Conservation (phyloP, 192 early-diverging fungal genomes). For the Allomyces macrogynus region DNA sequence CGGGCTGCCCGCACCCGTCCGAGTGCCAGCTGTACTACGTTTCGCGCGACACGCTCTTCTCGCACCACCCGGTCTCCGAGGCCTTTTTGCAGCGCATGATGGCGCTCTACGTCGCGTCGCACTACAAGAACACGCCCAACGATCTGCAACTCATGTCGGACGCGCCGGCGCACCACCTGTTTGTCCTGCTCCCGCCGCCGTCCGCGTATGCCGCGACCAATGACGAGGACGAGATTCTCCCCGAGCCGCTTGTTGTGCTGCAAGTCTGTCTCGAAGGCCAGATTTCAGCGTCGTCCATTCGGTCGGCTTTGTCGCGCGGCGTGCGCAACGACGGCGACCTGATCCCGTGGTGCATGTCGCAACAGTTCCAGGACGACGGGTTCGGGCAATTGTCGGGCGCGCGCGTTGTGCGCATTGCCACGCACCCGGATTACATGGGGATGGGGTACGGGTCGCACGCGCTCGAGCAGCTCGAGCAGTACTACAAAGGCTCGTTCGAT, state of each 20-base stretch:
- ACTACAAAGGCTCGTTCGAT: constrained; percentile 65
- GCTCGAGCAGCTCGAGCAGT: constrained; percentile 61
- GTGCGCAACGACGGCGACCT: constrained; percentile 76
- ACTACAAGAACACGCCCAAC: constrained; percentile 99
- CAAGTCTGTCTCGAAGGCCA: constrained; percentile 85
- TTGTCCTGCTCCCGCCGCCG: constrained; percentile 77
- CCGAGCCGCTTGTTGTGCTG: constrained; percentile 79
- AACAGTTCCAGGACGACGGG: constrained; percentile 90
- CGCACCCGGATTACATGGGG: constrained; percentile 84
- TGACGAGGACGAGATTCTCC: constrained; percentile 43
- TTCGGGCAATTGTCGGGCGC: constrained; percentile 88
- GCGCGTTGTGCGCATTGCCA: constrained; percentile 91
- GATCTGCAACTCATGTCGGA: constrained; percentile 95
- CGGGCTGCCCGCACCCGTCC: constrained; percentile 80
- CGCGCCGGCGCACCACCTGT: constrained; percentile 91
- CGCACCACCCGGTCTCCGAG: constrained; percentile 90
- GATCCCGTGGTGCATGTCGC: constrained; percentile 92
- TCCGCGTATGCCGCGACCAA: constrained; percentile 16
- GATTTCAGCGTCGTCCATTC: constrained; percentile 70
- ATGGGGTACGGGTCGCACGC: constrained; percentile 96
- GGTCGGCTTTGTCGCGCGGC: constrained; percentile 64
- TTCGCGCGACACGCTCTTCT: constrained; percentile 94
- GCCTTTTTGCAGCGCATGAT: constrained; percentile 96
- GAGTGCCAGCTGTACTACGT: constrained; percentile 92
- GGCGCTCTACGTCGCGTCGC: constrained; percentile 88